These are phyloP conservation scores for Penicillium brasilianum DNA, from an alignment of 2,329 filamentous ascomycete species.

Conservation along the genomic window DNA sequence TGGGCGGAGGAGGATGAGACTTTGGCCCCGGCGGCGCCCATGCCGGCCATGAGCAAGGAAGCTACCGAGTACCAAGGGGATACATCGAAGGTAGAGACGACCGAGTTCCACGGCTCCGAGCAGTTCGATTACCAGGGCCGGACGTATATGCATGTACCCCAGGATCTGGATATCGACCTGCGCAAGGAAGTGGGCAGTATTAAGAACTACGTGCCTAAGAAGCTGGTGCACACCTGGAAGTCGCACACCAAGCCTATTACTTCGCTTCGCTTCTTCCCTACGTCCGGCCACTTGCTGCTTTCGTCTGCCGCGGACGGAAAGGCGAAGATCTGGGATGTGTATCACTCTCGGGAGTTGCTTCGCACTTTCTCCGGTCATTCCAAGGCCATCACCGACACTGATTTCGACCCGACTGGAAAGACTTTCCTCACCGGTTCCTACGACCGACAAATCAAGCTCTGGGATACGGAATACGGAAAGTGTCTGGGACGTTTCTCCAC, in stretches of 20 bases:
- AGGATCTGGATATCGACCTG: constrained; percentile 85
- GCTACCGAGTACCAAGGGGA: constrained; percentile 57
- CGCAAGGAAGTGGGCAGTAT: constrained; percentile 77
- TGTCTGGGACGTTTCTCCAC: constrained; percentile 89
- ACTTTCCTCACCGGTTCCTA: constrained; percentile 91
- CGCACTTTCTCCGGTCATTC: constrained; percentile 90
- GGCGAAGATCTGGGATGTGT: constrained; percentile 93
- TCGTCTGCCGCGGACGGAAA: constrained; percentile 89
- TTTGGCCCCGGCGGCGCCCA: constrained; percentile 55
- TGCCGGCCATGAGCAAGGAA: constrained; percentile 57
- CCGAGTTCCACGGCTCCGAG: constrained; percentile 81
- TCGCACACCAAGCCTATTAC: constrained; percentile 84
- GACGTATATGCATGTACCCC: constrained; percentile 97
- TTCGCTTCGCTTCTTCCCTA: constrained; percentile 85
- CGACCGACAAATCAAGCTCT: constrained; percentile 94
- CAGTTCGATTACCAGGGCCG: constrained; percentile 92
- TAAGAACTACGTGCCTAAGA: constrained; percentile 95
- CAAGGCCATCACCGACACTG: constrained; percentile 87
- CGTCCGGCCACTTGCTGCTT: constrained; percentile 83
- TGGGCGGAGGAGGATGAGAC: constrained; percentile 67
- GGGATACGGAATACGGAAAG: constrained; percentile 94
- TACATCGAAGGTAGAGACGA: constrained; percentile 75
- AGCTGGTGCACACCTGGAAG: constrained; percentile 88
- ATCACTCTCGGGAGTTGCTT: constrained; percentile 84
- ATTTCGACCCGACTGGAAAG: constrained; percentile 80